Evolutionary conservation across 306 rosid species (phyloP), one percentile per base, ranked within the genome.

Genomic region (Quillaja saponaria): DNA sequence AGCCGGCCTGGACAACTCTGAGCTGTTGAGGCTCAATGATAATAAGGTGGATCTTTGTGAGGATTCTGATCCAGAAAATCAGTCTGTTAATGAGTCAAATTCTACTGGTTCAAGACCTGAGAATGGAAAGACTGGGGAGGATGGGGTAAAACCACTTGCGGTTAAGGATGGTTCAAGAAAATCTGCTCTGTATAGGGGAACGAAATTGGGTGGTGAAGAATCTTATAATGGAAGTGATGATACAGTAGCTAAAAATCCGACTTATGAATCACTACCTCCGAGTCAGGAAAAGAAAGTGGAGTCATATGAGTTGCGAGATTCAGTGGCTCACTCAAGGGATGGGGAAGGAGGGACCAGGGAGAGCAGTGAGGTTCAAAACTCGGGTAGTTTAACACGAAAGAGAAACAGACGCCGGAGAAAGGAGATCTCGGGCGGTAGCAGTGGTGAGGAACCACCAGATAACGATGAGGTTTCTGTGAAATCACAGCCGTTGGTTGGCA

Each of bases 281-380:
- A 76, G 78, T 58, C 78, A 37, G 47, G 82, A 70, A 61, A 49
- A 72, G 58, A 84, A 80, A 19, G 77, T 62, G 16, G 85, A 64
- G 47, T 81, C 79, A 66, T 86, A 84, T 42, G 90, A 81, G 80
- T 78, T 81, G 35, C 71, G 77, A 10, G 88, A 77, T 76, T 85
- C 86, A 65, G 81, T 68, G 82, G 82, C 82, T 52, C 80, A 71
- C 49, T 82, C 88, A 54, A 76, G 78, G 49, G 85, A 66, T 39
- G 82, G 80, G 17, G 77, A 41, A 18, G 63, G 21, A 37, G 83
- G 61, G 58, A 68, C 80, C 45, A 66, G 87, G 28, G 95, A 78
- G 64, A 89, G 95, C 53, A 74, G 96, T 38, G 96, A 84, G 49
- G 95, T 85, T 53, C 95, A 90, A 34, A 90, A 95, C 73, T 90